phyloP scores from a whole-genome alignment of 495 filamentous ascomycete species.

The Penicillium bovifimosum region DNA sequence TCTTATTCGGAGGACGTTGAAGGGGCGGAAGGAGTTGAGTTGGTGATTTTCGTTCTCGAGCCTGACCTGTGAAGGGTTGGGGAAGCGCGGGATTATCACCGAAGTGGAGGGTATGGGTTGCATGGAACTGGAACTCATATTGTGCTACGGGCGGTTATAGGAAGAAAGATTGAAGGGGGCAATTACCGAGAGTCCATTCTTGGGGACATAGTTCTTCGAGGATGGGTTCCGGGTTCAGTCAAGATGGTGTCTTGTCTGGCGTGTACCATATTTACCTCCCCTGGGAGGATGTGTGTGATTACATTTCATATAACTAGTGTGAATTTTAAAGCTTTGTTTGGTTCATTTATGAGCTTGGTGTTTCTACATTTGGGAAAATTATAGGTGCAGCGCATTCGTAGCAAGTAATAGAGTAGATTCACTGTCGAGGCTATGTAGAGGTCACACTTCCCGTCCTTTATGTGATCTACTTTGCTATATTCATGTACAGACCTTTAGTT shows the following conservation, averaged over 20 bases:
- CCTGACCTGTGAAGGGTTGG: background rate
- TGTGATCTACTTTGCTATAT: constrained; percentile 9
- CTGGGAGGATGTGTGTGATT: constrained; percentile 7
- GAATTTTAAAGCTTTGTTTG: constrained; percentile 11
- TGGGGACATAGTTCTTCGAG: constrained; percentile 5
- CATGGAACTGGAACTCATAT: background rate
- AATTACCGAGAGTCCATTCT: background rate
- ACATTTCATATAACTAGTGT: constrained; percentile 7
- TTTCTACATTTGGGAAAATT: background rate
- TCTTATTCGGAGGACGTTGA: constrained; percentile 52
- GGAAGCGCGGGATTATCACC: background rate
- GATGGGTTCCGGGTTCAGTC: constrained; percentile 4
- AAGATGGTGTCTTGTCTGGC: constrained; percentile 8
- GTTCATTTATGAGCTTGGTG: background rate
- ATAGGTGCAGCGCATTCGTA: background rate
- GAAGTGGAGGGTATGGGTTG: background rate
- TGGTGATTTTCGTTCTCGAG: constrained; percentile 29
- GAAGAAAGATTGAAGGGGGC: background rate
- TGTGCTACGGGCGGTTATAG: background rate
- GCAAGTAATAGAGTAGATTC: constrained; percentile 1
- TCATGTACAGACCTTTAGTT: constrained; percentile 9
- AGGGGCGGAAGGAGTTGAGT: constrained; percentile 58
- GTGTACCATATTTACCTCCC: constrained; percentile 23
- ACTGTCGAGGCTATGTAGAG: background rate
- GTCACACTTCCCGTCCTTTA: background rate